Evolutionary conservation across 2,329 filamentous ascomycete species (phyloP), one percentile per base, ranked within the genome.

Genomic region (Rhynchosporium graminicola): DNA sequence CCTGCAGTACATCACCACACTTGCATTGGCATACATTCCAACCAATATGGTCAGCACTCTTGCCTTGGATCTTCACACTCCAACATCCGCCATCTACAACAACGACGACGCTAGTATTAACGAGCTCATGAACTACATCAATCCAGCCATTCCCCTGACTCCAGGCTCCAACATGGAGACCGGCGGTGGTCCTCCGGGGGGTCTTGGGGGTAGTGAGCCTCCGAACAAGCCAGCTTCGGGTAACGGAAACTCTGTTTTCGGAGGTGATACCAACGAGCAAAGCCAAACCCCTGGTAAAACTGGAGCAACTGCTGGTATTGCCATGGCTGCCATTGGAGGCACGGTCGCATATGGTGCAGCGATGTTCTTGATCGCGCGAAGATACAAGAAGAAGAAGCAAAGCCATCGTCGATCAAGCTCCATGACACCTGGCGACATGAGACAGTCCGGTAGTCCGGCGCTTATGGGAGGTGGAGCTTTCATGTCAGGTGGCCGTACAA

Each of bases 1-100:
- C 60, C 81, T 89, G 59, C 88, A 88, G 47, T 98, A 90, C 77
- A 87, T 96, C 67, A 96, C 92, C 0, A 96, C 93, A 1, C 76
- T 92, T 64, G 90, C 88, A 15, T 80, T 92, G 68, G 86, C 88
- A 63, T 92, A 88, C 75, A 91, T 96, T 70, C 92, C 92, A 0
- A 81, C 79, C 7, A 84, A 84, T 55, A 80, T 91, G 70, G 83
- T 96, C 45, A 83, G 86, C 61, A 80, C 83, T 33, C 81, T 98
- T 31, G 79, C 83, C 61, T 78, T 87, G 66, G 86, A 92, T 71
- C 80, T 97, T 63, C 84, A 85, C 71, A 87, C 87, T 57, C 87
- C 91, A 13, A 84, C 85, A 65, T 89, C 91, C n/a, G 74, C 77
- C 28, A 79, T 97, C 29, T 97, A 96, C 82, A 82, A 87, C 73